phyloP scores from a whole-genome alignment of 768 basidiomycete species.

The Agaricus sinodeliciosus region DNA sequence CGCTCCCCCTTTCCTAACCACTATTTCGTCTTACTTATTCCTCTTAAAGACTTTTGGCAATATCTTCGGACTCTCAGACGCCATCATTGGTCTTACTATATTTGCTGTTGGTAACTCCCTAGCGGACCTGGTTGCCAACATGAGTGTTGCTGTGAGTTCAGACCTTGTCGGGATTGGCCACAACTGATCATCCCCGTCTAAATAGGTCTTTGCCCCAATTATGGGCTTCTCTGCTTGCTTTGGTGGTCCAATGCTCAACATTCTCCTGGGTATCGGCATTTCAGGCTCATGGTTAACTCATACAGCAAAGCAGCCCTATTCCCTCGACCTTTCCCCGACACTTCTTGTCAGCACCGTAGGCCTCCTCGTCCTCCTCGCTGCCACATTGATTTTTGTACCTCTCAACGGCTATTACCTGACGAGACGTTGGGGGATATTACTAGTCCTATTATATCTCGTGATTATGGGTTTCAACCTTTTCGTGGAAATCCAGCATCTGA shows the following conservation, averaged over 20 bases:
- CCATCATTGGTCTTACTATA: slow-evolving; percentile 93
- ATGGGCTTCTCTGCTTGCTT: slow-evolving; percentile 97
- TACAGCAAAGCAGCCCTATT: slow-evolving; percentile 54
- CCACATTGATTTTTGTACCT: slow-evolving; percentile 81
- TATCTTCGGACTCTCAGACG: slow-evolving; percentile 93
- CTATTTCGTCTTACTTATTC: slow-evolving; percentile 3
- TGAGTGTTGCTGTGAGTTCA: slow-evolving; percentile 76
- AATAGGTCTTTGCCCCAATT: slow-evolving; percentile 75
- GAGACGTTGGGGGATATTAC: slow-evolving; percentile 72
- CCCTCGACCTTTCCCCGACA: slow-evolving; percentile 75
- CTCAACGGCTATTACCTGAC: slow-evolving; percentile 77
- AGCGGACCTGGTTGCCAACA: slow-evolving; percentile 95
- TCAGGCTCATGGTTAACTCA: slow-evolving; percentile 84
- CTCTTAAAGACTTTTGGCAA: slow-evolving; percentile 76
- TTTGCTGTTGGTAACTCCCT: slow-evolving; percentile 96
- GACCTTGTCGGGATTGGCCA: neutral
- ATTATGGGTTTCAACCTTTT: slow-evolving; percentile 77
- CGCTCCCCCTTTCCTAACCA: neutral
- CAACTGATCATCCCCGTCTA: neutral
- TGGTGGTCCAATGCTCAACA: slow-evolving; percentile 89
- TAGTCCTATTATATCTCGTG: slow-evolving; percentile 65
- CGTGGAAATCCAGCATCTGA: slow-evolving; percentile 53
- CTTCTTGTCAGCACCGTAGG: slow-evolving; percentile 81
- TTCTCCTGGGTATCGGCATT: slow-evolving; percentile 85
- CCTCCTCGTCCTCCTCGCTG: slow-evolving; percentile 65